Evolutionary conservation across 1,284 basidiomycete species (phyloP), one percentile per base, ranked within the genome.

Genomic region (Cryptococcus sp.): DNA sequence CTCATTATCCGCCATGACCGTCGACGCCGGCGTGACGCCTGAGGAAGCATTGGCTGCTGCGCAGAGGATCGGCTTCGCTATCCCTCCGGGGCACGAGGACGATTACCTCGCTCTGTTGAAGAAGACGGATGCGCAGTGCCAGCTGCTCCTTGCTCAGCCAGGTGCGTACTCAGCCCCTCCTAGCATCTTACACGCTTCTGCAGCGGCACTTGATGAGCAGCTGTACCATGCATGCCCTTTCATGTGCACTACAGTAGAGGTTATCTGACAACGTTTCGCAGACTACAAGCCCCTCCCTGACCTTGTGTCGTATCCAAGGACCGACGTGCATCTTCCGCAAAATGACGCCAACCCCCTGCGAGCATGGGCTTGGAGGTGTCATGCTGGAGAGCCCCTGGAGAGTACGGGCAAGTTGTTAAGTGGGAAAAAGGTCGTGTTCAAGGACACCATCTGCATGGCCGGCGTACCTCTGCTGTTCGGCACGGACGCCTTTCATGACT

Each of bases 401-500:
- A 49, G 42, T 27, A 52, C 47, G 19, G 61, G 51, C 13, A 59
- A 62, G 19, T 20, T 69, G 3, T 47, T 72, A 6, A 57, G 58
- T 30, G 69, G 66, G 5, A 66, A 65, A 54, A 71, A 61, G 19
- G 63, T 71, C n/a, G 61, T 63, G 4, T 56, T 70, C 41, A 73
- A 58, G 61, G 66, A 53, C 54, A 73, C 69, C 7, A 60, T 73
- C 17, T 58, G 61, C 6, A 50, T 73, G 27, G 65, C 65, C 13
- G 69, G 62, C 2, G 71, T 73, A 3, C 71, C 71, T 0, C 60
- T 66, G 7, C 58, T 71, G 15, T 62, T 73, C 16, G 71, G 71
- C 5, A 73, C 71, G 3, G 58, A 71, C 57, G 65, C 63, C 11
- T 62, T 73, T 51, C 62, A 68, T 19, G 66, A 75, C 43, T 79